Percentiles rank a stretch among this genome's conserved stretches.
These are phyloP conservation scores for Saccharomyces pastorianus DNA, from an alignment of 1,139 yeast genomes.

Conservation along the genomic window DNA sequence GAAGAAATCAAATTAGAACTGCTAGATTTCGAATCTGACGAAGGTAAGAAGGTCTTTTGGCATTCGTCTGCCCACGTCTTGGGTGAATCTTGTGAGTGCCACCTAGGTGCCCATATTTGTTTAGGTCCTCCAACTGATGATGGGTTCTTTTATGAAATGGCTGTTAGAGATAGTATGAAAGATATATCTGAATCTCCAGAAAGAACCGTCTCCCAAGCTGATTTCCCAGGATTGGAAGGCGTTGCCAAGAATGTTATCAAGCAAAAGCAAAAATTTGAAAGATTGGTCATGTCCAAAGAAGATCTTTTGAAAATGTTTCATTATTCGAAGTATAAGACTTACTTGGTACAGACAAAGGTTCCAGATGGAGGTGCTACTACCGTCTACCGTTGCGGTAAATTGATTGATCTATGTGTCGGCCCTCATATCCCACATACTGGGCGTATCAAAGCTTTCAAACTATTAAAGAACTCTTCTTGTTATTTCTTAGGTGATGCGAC, in stretches of 20 bases:
- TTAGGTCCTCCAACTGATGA: conserved; percentile 97
- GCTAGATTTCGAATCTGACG: conserved; percentile 71
- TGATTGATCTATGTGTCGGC: conserved; percentile 95
- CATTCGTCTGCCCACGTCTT: conserved; percentile 97
- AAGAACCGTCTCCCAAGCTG: conserved; percentile 68
- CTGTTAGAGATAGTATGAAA: conserved; percentile 48
- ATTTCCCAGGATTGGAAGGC: conserved; percentile 76
- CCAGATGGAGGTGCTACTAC: conserved; percentile 96
- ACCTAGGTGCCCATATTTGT: conserved; percentile 85
- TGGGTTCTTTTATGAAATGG: conserved; percentile 96
- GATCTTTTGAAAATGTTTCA: conserved; percentile 85
- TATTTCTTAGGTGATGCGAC: conserved; percentile 90
- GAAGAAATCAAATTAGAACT: conserved; percentile 50
- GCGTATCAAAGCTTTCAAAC: conserved; percentile 86
- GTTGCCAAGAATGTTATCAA: conserved; percentile 87
- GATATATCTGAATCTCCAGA: conserved; percentile 49
- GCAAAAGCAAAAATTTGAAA: conserved; percentile 92
- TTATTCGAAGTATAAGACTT: conserved; percentile 92
- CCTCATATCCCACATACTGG: conserved; percentile 99
- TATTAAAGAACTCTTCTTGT: conserved; percentile 91
- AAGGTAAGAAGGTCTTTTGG: conserved; percentile 96
- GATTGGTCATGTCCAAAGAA: conserved; percentile 88
- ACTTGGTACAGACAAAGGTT: conserved; percentile 76
- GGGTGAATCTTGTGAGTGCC: conserved; percentile 98
- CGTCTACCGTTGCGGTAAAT: conserved; percentile 95